Evolutionary conservation across 768 basidiomycete species (phyloP), one percentile per base, ranked within the genome.

Genomic region (Podaxis pistillaris): DNA sequence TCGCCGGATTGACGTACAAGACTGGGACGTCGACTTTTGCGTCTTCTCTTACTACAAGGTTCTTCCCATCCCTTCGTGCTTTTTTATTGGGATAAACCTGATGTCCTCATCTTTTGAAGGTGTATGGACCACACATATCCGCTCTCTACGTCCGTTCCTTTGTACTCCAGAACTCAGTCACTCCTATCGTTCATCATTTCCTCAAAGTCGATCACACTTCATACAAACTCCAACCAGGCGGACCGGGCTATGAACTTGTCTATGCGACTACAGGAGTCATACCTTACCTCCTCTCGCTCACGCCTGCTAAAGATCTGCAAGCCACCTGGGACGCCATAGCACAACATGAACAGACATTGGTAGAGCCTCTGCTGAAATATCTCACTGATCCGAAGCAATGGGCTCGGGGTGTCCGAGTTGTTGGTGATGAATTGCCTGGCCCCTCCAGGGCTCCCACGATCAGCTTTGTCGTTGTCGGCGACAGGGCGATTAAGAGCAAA

Each of bases 41-140:
- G 83, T 85, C 56, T 86, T 91, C 70, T 85, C 89, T 0, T 81
- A 86, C 67, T 93, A 92, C 78, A 93, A 92, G 83, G 91, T 88
- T 52, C 11, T 71, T 46, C 4, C 56, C 38, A 37, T 5, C 12
- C 22, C 17, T 17, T 55, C 52, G 9, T 4, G 4, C 41, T 3
- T 7, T 51, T n/a, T 7, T 8, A 15, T 9, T 49, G 12, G 37
- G 4, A 17, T n/a, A 53, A 22, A 11, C n/a, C 15, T 65, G 2
- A 24, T 11, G 44, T 51, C 36, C 17, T 33, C 51, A 38, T 22
- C 26, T 15, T 56, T 63, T 22, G 24, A 24, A 92, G 90, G 79
- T 93, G 1, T 93, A 91, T 63, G 91, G 89, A 1, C 85, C 88
- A 0, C 91, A 93, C 67, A 80, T 83, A 17, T 86, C 89, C 0